Base-by-base conservation (phyloP, 2,329 filamentous ascomycete genomes). In the Stachybotrys chartarum region DNA sequence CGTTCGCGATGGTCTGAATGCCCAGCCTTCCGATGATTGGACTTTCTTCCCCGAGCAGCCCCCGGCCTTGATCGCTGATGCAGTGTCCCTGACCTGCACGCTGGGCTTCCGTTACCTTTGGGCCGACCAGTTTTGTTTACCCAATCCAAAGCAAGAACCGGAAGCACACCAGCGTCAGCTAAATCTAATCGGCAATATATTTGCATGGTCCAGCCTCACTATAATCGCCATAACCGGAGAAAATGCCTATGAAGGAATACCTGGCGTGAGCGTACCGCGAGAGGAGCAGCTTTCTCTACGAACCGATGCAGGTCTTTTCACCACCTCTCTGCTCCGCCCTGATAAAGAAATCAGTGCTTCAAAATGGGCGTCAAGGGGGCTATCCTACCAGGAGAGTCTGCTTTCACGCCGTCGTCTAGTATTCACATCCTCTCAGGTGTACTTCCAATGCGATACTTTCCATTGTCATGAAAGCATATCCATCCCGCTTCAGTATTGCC, bases 391-490 rank as follows among this genome's bases (percentile, higher is more conserved):
- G 56, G 69, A 73, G 55, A 70, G 70, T 8, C 61, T 72, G 6
- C 59, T 73, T 32, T 65, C 71, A 3, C 65, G 66, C 7, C 66
- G 70, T 6, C 65, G 70, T 11, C 66, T 74, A 31, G 61, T 73
- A 30, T 69, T 73, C 49, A 72, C 70, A 2, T 61, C 66, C 12
- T 71, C 67, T 3, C 71, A 74, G 58, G 63, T 64, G 4, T 73
- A 73, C 58, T 74, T 71, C 50, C 71, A 73, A 54, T 73, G 71
- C 57, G 64, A 66, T 32, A 57, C 63, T 8, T 57, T 73, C 12
- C 70, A 73, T 58, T 73, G 70, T 52, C 68, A 71, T 54, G 71
- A 73, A 56, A 70, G 66, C 54, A 62, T 74, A 6, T 64, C 64
- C 6, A 57, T 68, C 16, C 66, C 70, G 17, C 61, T 73, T 8